Conservation (phyloP, 2,329 filamentous ascomycete genomes). For the Neofusicoccum cordaticola region DNA sequence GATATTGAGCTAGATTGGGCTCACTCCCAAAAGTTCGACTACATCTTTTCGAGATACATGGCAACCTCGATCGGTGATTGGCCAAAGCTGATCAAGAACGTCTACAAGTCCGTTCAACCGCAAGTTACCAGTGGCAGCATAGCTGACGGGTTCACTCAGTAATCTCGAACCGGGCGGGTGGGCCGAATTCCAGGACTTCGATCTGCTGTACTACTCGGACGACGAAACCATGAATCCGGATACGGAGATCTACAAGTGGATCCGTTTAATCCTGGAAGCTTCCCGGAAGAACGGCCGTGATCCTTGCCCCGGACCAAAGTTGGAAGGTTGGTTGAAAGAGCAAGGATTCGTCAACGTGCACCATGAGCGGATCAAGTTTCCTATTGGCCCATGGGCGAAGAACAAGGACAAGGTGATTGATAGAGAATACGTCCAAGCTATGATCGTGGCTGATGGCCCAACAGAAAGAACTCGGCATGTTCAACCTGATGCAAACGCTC, state of each 20-base stretch:
- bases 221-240: constrained; percentile 28
- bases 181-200: constrained; percentile 24
- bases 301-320: constrained; percentile 26
- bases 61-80: constrained; percentile 55
- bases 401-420: constrained; percentile 11
- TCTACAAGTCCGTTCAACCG: constrained; percentile 39
- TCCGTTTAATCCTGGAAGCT: constrained; percentile 7
- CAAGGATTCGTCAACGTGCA: constrained; percentile 46
- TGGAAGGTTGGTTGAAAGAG: constrained; percentile 38
- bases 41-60: constrained; percentile 55
- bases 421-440: background rate
- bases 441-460: background rate
- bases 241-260: constrained; percentile 20
- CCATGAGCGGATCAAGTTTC: constrained; percentile 28
- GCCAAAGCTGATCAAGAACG: constrained; percentile 46
- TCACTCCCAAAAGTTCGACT: constrained; percentile 53
- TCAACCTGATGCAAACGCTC: constrained; percentile 41
- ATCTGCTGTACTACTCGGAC: constrained; percentile 22
- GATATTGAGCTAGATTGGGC: constrained; percentile 60
- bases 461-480: constrained; percentile 23
- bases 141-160: constrained; percentile 23
- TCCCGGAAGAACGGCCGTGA: constrained; percentile 8
- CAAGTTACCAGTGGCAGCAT: constrained; percentile 48
- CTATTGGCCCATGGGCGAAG: constrained; percentile 28
- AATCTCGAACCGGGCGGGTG: constrained; percentile 25